phyloP scores from a whole-genome alignment of 305 asterid genomes.

The Salvia sclarea region DNA sequence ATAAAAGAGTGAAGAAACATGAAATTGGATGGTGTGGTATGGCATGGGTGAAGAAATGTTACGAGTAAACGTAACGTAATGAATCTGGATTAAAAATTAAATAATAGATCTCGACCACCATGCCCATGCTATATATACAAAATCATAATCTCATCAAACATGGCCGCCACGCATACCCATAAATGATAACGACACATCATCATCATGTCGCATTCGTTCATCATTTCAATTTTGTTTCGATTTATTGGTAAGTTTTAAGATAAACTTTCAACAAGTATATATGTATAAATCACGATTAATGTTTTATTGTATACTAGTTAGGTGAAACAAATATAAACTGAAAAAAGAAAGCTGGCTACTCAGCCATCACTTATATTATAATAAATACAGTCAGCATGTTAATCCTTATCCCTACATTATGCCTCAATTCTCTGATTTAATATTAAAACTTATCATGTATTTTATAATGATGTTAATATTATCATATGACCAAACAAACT shows the following conservation, averaged over 20 bases:
- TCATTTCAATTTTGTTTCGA: not conserved
- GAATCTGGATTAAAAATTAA: not conserved
- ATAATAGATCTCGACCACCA: not conserved
- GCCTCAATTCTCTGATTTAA: not conserved
- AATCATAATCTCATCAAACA: slow-evolving; percentile 17
- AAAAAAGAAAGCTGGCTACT: not conserved
- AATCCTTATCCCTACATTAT: slow-evolving; percentile 18
- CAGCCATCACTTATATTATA: not conserved
- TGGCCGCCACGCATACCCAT: slow-evolving; percentile 37
- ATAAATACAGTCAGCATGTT: slow-evolving; percentile 19
- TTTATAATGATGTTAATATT: too few species aligned
- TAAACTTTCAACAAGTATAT: not conserved
- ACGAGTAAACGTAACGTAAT: too few species aligned
- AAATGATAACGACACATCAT: slow-evolving; percentile 24
- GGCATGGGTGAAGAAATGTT: not conserved
- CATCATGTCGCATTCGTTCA: slow-evolving; percentile 24
- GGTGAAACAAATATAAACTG: not conserved
- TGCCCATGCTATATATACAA: not conserved
- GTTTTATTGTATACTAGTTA: not conserved
- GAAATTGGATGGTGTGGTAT: not conserved
- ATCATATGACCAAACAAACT: too few species aligned
- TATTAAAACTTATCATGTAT: not conserved
- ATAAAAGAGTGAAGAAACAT: not conserved
- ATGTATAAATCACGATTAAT: not conserved
- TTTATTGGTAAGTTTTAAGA: not conserved